Evolutionary conservation across 352 stramenopile genomes (phyloP).

Genomic region (Globisporangium sylvaticum): DNA sequence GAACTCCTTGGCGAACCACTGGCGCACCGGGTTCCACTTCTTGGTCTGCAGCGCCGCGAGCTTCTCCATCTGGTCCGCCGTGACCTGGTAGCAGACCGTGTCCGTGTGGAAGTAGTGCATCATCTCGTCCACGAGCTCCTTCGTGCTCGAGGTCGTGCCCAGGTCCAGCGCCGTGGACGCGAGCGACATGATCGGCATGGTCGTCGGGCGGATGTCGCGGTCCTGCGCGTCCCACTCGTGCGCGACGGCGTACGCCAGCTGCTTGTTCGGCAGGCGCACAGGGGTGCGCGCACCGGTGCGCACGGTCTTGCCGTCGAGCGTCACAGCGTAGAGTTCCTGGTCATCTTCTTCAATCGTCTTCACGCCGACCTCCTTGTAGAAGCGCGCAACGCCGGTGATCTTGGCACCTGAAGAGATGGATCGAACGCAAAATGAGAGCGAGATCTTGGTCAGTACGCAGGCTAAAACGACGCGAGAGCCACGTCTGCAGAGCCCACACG

Average conservation of each 20-base stretch:
- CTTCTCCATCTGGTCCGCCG: slow-evolving; percentile 76
- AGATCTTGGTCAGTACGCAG: not conserved
- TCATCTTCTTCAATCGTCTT: slow-evolving; percentile 38
- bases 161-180: slow-evolving; percentile 78
- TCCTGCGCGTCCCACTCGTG: slow-evolving; percentile 85
- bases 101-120: slow-evolving; percentile 86
- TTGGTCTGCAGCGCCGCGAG: slow-evolving; percentile 78
- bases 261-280: slow-evolving; percentile 55
- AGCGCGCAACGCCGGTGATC: slow-evolving; percentile 74
- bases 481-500: not conserved
- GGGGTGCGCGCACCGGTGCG: slow-evolving; percentile 67
- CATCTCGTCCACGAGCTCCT: slow-evolving; percentile 73
- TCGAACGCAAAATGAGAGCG: not conserved
- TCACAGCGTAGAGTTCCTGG: slow-evolving; percentile 51
- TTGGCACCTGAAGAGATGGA: slow-evolving; percentile 42
- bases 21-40: slow-evolving; percentile 80
- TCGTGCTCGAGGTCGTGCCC: slow-evolving; percentile 41
- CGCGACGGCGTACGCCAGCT: slow-evolving; percentile 68
- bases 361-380: slow-evolving; percentile 81
- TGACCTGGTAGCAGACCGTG: slow-evolving; percentile 87
- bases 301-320: slow-evolving; percentile 78
- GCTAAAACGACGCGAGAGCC: not conserved
- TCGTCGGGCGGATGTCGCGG: slow-evolving; percentile 65
- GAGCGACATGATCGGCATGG: slow-evolving; percentile 88
- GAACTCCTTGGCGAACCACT: slow-evolving; percentile 78